These are phyloP conservation scores for Ganoderma lingzhi DNA, from an alignment of 1,284 basidiomycete species.

Conservation along the genomic window DNA sequence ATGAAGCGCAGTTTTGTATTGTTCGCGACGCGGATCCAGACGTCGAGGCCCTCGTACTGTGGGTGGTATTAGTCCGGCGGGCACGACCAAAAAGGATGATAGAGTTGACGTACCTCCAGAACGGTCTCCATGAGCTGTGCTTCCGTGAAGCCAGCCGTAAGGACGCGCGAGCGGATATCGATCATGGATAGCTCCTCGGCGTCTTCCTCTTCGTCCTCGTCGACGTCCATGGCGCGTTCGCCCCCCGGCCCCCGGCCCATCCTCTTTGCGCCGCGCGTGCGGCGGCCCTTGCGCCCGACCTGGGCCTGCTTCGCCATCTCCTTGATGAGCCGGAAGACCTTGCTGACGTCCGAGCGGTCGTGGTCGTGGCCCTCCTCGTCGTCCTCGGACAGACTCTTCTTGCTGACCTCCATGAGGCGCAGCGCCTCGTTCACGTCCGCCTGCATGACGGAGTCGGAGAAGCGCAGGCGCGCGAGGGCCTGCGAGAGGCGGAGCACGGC, in stretches of 20 bases:
- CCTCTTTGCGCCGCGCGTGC: constrained; percentile 49
- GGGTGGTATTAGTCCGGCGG: constrained; percentile 12
- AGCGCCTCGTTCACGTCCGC: constrained; percentile 97
- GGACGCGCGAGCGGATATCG: constrained; percentile 84
- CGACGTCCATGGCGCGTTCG: constrained; percentile 66
- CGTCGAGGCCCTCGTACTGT: constrained; percentile 85
- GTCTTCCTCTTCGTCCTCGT: constrained; percentile 59
- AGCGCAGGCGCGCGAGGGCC: constrained; percentile 92
- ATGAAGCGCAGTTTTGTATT: constrained; percentile 76
- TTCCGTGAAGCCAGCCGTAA: constrained; percentile 91
- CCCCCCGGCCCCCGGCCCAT: constrained; percentile 74
- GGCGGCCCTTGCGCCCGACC: constrained; percentile 47
- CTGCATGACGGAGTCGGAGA: constrained; percentile 81
- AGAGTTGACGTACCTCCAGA: constrained; percentile 62
- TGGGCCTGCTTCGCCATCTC: constrained; percentile 69
- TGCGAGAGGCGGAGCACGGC: constrained; percentile 95
- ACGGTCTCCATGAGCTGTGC: constrained; percentile 88
- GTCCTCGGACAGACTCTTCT: constrained; percentile 88
- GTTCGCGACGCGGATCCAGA: constrained; percentile 80
- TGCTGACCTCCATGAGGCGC: constrained; percentile 96
- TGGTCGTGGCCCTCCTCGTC: constrained; percentile 66
- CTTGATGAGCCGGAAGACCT: constrained; percentile 91
- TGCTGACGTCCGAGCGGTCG: constrained; percentile 82
- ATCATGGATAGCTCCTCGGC: constrained; percentile 81
- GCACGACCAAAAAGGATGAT: background rate